Base-by-base conservation (phyloP, 768 basidiomycete species). In the Tephrocybe sp. region DNA sequence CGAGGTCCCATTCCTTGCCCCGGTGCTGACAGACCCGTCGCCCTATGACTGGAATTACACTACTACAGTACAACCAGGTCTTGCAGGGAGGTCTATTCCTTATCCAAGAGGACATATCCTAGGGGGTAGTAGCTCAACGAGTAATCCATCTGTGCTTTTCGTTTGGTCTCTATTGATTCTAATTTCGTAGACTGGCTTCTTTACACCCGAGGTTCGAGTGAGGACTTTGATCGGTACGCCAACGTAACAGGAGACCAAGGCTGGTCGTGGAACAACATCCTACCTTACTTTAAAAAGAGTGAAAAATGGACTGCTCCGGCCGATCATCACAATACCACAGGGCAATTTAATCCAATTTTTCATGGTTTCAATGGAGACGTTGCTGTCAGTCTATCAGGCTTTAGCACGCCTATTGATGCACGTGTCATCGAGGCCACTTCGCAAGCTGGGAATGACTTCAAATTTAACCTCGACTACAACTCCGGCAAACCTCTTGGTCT, bases 161-260 rank as follows among this genome's bases (percentile, higher is more conserved):
- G n/a, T 13, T 1, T 31, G 26, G 9, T 19, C 22, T 44, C 8
- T 2, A 16, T 16, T 18, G 18, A 51, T 12, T 15, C 34, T 3
- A 32, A 18, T 25, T 15, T 3, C 12, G 13, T 4, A 56, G 51
- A 56, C n/a, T 52, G 51, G 45, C 47, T 56, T 8, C 51, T 52
- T 5, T 68, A 63, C 45, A 63, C 58, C 12, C 59, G 66, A 38
- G 66, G 67, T 12, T 56, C 64, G 7, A 48, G 48, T 13, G 64
- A 66, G n/a, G 68, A 69, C 36, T 69, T 55, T 16, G 58, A 69
- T 48, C 55, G 57, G 4, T 65, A 55, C 18, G 67, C 68, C 7
- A 51, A 35, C 1, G 47, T 62, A 8, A 61, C 66, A 8, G 62
- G 59, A 6, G 66, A 69, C 44, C 21, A 51, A 12, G 63, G 64